Evolutionary conservation across 2,329 filamentous ascomycete genomes (phyloP).

Genomic region (Byssochlamys sp.): DNA sequence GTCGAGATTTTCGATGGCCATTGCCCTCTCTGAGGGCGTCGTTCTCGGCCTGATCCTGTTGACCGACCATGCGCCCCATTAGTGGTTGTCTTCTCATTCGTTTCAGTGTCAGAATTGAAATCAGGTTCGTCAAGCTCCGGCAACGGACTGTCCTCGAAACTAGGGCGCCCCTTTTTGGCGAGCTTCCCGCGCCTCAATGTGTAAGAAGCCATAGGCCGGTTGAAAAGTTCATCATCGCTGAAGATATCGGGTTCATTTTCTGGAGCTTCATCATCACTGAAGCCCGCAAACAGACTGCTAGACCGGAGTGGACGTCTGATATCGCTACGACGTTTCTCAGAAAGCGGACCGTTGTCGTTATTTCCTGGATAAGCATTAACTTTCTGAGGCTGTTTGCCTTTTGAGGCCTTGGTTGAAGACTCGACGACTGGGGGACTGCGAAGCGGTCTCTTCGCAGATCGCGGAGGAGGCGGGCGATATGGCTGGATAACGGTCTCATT

Average conservation of each 20-base stretch:
- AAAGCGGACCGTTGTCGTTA: slow-evolving; percentile 68
- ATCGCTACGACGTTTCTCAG: slow-evolving; percentile 47
- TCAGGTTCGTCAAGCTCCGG: slow-evolving; percentile 31
- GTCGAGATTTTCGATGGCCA: slow-evolving; percentile 31
- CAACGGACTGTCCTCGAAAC: slow-evolving; percentile 23
- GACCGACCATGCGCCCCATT: slow-evolving; percentile 9
- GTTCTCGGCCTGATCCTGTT: slow-evolving; percentile 6
- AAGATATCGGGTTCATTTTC: slow-evolving; percentile 24
- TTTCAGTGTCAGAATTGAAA: slow-evolving; percentile 19
- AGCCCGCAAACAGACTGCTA: slow-evolving; percentile 78
- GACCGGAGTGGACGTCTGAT: slow-evolving; percentile 63
- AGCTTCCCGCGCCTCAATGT: slow-evolving; percentile 34
- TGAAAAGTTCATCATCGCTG: slow-evolving; percentile 37
- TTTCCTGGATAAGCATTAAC: slow-evolving; percentile 66
- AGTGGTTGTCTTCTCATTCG: slow-evolving; percentile 11
- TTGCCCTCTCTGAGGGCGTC: slow-evolving; percentile 9
- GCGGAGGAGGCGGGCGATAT: slow-evolving; percentile 26
- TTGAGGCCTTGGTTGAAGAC: slow-evolving; percentile 27
- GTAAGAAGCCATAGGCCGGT: slow-evolving; percentile 36
- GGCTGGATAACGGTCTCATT: slow-evolving; percentile 20
- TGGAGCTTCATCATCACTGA: slow-evolving; percentile 47
- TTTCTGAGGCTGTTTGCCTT: slow-evolving; percentile 28
- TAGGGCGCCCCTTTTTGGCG: slow-evolving; percentile 22
- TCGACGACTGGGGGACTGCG: slow-evolving; percentile 32
- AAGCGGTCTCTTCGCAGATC: slow-evolving; percentile 19